Evolutionary conservation across 306 rosid genomes (phyloP), one percentile per base, ranked within the genome.

Genomic region (Prunus fruticosa): DNA sequence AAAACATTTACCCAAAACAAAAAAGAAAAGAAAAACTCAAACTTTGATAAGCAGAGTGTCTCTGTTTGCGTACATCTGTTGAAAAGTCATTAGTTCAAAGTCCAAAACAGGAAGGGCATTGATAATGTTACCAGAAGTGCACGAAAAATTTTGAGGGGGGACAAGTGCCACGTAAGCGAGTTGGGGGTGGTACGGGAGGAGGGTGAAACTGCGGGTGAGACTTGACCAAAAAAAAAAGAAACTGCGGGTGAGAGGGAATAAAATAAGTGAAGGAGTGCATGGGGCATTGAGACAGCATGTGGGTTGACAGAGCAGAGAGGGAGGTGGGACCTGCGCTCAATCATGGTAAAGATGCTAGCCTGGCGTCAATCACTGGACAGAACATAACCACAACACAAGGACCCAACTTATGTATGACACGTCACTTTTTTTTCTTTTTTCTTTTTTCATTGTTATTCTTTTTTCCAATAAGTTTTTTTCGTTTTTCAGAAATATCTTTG

Each of bases 351-450:
- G 83, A 80, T 84, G 96, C 97, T 76, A 90, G 93, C 80, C 97
- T 92, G 96, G 90, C 96, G 80, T 90, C 97, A 80, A 70, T 81
- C 90, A 79, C 87, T 87, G 78, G 90, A 88, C 85, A 81, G 74
- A 79, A 46, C 90, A 83, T 69, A 69, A 77, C 84, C 84, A 52
- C 72, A 16, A 71, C 60, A 61, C 25, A 38, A 34, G 46, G 69
- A n/a, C 51, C 7, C 34, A 46, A 67, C 7, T 67, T 47, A 47
- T 14, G 56, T 43, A 54, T 1, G 20, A 15, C 22, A 47, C 58
- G 45, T 69, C 43, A 11, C 5, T 41, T 67, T 7, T 13, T 15
- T 1, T 41, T 67, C 3, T 6, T 15, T 1, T 32, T n/a, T 1
- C 5, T 5, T n/a, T 7, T 15, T n/a, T 8, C n/a, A 0, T 8